Conservation (phyloP, 2,329 filamentous ascomycete species). For the Penicillium sp. region DNA sequence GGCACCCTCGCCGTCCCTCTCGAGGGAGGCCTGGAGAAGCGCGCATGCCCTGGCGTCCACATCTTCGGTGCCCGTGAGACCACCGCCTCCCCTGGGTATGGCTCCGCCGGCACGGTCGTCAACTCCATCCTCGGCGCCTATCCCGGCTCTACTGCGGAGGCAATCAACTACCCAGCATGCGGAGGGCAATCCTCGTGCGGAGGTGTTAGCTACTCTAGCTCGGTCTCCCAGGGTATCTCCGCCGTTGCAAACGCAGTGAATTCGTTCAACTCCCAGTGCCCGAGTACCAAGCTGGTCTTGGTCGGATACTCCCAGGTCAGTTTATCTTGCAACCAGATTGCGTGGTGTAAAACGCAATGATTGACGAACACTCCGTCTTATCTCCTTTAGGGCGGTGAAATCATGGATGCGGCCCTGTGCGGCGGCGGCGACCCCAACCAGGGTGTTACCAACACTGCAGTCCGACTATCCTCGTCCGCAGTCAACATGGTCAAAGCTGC, state of each 20-base stretch:
- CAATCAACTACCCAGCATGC: slow-evolving; percentile 63
- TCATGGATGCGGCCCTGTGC: slow-evolving; percentile 64
- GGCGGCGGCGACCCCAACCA: slow-evolving; percentile 56
- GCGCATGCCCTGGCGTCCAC: slow-evolving; percentile 50
- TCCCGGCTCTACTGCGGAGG: slow-evolving; percentile 56
- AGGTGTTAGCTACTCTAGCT: slow-evolving; percentile 61
- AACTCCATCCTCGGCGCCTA: slow-evolving; percentile 53
- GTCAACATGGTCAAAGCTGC: slow-evolving; percentile 62
- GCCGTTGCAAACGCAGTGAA: slow-evolving; percentile 64
- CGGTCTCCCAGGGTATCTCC: slow-evolving; percentile 58
- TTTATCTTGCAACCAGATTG: background rate
- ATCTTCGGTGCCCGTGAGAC: slow-evolving; percentile 57
- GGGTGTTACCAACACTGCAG: slow-evolving; percentile 50
- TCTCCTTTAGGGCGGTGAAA: slow-evolving; percentile 59
- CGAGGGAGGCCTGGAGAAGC: slow-evolving; percentile 16
- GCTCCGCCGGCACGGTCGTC: slow-evolving; percentile 53
- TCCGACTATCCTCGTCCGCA: slow-evolving; percentile 50
- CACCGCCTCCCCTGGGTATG: slow-evolving; percentile 53
- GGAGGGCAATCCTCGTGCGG: slow-evolving; percentile 63
- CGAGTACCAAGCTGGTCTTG: slow-evolving; percentile 59
- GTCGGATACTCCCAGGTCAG: slow-evolving; percentile 65
- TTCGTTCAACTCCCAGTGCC: slow-evolving; percentile 58
- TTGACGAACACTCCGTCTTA: background rate
- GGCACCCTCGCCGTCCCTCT: slow-evolving; percentile 12
- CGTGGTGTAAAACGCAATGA: background rate